Base-by-base conservation (phyloP, 768 basidiomycete genomes). In the Pulveroboletus ravenelii region DNA sequence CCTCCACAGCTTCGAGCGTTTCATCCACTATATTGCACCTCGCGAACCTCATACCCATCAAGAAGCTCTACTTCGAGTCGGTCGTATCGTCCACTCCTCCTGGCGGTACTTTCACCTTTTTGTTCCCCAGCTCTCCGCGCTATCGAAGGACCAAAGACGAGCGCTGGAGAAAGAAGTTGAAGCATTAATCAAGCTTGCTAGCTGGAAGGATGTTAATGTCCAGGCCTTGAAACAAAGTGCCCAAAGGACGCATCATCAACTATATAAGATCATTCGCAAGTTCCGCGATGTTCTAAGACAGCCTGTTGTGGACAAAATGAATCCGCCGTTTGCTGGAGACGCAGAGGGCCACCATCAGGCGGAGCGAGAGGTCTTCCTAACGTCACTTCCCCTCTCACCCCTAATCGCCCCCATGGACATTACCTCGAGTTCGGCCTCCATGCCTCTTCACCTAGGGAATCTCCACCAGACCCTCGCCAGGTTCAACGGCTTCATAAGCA, bases 141-240 rank as follows among this genome's bases (percentile, higher is more conserved):
- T 72, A n/a, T 69, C 96, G 27, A 57, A 63, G 3, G 67, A 75
- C 15, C 84, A 89, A 62, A 79, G 85, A 44, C 68, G 66, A 1
- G 61, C 59, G 0, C 65, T 96, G 30, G 92, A 97, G 68, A 87
- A 83, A 58, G 88, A 94, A 49, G 78, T 97, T 45, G 80, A 76
- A 51, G 83, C 79, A 39, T 85, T 93, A 63, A 86, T 98, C 74
- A 95, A 93, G 67, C 75, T 99, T 40, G 96, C 96, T 2, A 97
- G 93, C 62, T 98, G 96, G 96, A 96, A 89, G 68, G 96, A 99
- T 62, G 74, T 93, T 63, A 99, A 98, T 61, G 88, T 98, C 10
- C 86, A 90, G 55, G 93, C 96, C 2, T 76, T 99, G 51, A 89
- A 87, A 66, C 85, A 88, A 53, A 96, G 93, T 63, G 93, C 96